Percentiles rank a stretch among this genome's conserved stretches.
Evolutionary conservation across 2,329 filamentous ascomycete species (phyloP).

Genomic region (Phialocephala subalpina): DNA sequence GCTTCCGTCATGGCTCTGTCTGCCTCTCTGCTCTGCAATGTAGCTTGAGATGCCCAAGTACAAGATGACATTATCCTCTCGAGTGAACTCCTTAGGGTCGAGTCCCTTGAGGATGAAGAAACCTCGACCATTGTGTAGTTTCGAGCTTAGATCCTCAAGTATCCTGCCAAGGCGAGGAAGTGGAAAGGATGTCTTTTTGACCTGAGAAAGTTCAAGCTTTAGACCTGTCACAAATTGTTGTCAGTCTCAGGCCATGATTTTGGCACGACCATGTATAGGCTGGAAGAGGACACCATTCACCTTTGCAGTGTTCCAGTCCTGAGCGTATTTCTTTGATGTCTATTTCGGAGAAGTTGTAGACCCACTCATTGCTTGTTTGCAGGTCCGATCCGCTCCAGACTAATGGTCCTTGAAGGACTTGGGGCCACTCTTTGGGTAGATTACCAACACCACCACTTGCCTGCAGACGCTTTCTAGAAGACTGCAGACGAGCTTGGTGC

Average conservation of each 20-base stretch:
- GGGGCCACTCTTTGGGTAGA: constrained; percentile 14
- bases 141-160: constrained; percentile 43
- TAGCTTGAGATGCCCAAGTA: constrained; percentile 51
- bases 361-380: constrained; percentile 15
- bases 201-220: too few species aligned
- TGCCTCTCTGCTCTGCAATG: constrained; percentile 39
- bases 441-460: constrained; percentile 13
- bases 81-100: constrained; percentile 44
- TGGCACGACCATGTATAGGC: too few species aligned
- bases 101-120: constrained; percentile 52
- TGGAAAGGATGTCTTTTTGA: constrained; percentile 41
- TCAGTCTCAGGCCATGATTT: too few species aligned
- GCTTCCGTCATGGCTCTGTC: constrained; percentile 25
- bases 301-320: constrained; percentile 13
- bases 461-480: constrained; percentile 13
- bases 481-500: constrained; percentile 16
- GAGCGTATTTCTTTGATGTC: constrained; percentile 15
- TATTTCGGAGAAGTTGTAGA: constrained; percentile 11
- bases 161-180: constrained; percentile 44
- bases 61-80: constrained; percentile 48
- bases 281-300: constrained; percentile 2
- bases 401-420: constrained; percentile 15
- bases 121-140: constrained; percentile 49
- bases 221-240: too few species aligned
- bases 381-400: constrained; percentile 15